Evolutionary conservation across 805 yeast species (phyloP).

Genomic region (Nakazawaea wyomingensis): DNA sequence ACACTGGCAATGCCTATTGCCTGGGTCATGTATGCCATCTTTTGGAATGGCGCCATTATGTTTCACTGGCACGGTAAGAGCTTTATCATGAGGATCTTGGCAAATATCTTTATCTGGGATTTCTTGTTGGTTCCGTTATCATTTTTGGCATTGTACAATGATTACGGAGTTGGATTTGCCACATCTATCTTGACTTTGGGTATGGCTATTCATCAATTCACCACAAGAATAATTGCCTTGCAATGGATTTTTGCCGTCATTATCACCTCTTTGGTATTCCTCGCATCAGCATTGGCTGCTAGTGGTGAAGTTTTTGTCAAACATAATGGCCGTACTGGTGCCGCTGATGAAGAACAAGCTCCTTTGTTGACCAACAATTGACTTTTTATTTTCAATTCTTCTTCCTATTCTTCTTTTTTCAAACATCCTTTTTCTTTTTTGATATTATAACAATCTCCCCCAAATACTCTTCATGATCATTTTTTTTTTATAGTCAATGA

Average conservation of each 20-base stretch:
- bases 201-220: constrained; percentile 64
- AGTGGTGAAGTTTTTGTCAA: constrained; percentile 27
- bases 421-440: background rate
- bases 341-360: constrained; percentile 24
- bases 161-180: constrained; percentile 65
- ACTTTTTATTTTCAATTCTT: background rate
- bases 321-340: constrained; percentile 5
- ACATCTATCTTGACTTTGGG: constrained; percentile 57
- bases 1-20: constrained; percentile 65
- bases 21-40: constrained; percentile 68
- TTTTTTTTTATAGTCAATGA: too few relatives aligned
- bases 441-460: background rate
- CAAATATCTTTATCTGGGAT: constrained; percentile 75
- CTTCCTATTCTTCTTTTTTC: background rate
- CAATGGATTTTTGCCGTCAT: constrained; percentile 83
- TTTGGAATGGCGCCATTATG: constrained; percentile 83
- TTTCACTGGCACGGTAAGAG: constrained; percentile 52
- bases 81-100: constrained; percentile 59
- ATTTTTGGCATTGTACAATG: constrained; percentile 55
- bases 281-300: constrained; percentile 44
- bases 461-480: too few relatives aligned
- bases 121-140: constrained; percentile 60
- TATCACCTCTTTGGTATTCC: constrained; percentile 53
- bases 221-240: constrained; percentile 64
- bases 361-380: constrained; percentile 22